phyloP scores from a whole-genome alignment of 164 flowering plant species.

The Vitis vinifera region ASM3070453v1 NC_081819.1:21749001-21749500 shows the following conservation, averaged over 20 bases:
- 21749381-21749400: no score
- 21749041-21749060: conserved; percentile 28
- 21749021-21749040: conserved; percentile 35
- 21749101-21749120: conserved; percentile 20
- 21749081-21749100: conserved; percentile 28
- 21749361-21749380: no score
- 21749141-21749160: conserved; percentile 20
- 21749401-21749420: no score
- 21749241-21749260: neutral
- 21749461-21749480: no score
- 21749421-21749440: no score
- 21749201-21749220: neutral
- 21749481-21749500: no score
- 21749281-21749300: no score
- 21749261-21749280: neutral
- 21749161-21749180: conserved; percentile 31
- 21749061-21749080: conserved; percentile 27
- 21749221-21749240: neutral
- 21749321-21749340: no score
- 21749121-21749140: conserved; percentile 16
- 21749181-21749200: conserved; percentile 34
- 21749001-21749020: conserved; percentile 26
- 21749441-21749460: no score
- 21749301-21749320: no score
- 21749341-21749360: no score